These are phyloP conservation scores for Kockovaella imperatae DNA, from an alignment of 768 basidiomycete genomes.

Conservation along the genomic window DNA sequence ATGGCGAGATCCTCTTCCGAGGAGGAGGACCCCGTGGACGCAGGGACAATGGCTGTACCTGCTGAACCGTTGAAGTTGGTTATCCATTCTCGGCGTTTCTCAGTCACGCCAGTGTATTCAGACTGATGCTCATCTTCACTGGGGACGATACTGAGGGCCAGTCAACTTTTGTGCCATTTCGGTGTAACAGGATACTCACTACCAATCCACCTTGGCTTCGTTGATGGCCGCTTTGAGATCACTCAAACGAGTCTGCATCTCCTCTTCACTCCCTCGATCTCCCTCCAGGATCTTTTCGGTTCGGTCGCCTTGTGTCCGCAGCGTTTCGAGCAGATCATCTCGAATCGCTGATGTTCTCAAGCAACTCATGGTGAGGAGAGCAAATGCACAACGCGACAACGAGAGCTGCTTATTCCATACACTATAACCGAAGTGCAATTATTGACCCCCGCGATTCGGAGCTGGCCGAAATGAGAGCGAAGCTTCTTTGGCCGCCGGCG, in stretches of 20 bases:
- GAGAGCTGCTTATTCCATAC: too few species aligned
- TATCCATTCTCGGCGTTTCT: conserved; percentile 33
- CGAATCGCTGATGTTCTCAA: background rate
- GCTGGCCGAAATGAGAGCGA: too few species aligned
- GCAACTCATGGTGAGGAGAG: too few species aligned
- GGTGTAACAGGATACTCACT: conserved; percentile 20
- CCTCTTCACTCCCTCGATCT: conserved; percentile 4
- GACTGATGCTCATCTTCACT: conserved; percentile 44
- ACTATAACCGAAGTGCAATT: too few species aligned
- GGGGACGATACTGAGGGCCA: conserved; percentile 28
- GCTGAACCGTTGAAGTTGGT: conserved; percentile 38
- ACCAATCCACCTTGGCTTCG: conserved; percentile 40
- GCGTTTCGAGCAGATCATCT: background rate
- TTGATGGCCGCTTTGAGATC: conserved; percentile 21
- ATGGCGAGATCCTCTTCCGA: conserved; percentile 10
- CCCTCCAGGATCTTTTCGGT: background rate
- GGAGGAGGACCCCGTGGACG: background rate
- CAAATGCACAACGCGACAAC: too few species aligned
- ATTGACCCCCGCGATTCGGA: too few species aligned
- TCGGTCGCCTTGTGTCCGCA: background rate
- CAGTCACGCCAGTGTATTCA: conserved; percentile 32
- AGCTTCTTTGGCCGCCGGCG: too few species aligned
- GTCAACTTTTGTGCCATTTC: background rate
- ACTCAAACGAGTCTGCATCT: conserved; percentile 18
- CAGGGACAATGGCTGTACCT: conserved; percentile 36